A percentile compares a stretch with the other conserved stretches of the same genome.
Evolutionary conservation across 2,329 filamentous ascomycete species (phyloP).

Genomic region (Aspergillus viridinutans): DNA sequence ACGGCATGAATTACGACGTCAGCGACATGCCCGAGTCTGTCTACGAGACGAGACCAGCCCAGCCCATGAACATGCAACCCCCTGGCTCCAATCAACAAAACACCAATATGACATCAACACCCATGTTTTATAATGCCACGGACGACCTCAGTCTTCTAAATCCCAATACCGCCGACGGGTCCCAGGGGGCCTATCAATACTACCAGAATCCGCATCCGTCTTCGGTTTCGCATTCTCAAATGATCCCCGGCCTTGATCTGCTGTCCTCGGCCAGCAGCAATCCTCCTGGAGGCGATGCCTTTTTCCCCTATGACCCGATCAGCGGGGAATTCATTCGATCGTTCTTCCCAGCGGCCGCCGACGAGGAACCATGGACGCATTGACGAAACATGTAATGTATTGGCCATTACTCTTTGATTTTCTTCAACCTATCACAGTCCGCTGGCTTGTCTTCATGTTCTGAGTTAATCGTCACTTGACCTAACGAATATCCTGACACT

Average conservation of each 20-base stretch:
- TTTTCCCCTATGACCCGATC: slow-evolving; percentile 39
- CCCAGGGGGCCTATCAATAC: not conserved
- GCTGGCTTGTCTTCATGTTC: not conserved
- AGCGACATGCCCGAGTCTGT: slow-evolving; percentile 29
- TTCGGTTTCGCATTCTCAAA: not conserved
- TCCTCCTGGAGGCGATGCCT: slow-evolving; percentile 20
- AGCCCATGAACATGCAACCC: slow-evolving; percentile 10
- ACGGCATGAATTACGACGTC: slow-evolving; percentile 33
- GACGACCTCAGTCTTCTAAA: not conserved
- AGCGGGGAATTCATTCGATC: slow-evolving; percentile 36
- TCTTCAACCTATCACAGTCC: not conserved
- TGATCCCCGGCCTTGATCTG: slow-evolving; percentile 6
- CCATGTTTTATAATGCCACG: not conserved
- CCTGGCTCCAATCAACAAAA: not conserved
- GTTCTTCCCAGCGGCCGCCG: slow-evolving; percentile 31
- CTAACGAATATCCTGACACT: not conserved
- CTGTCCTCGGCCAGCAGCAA: slow-evolving; percentile 4
- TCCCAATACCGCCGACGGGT: not conserved
- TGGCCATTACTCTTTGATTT: not conserved
- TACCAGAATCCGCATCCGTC: not conserved
- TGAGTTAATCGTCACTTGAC: not conserved
- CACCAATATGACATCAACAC: not conserved
- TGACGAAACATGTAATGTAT: not conserved
- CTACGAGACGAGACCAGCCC: slow-evolving; percentile 9
- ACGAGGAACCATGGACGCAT: slow-evolving; percentile 25